phyloP scores from a whole-genome alignment of 169 alveolate genomes.

The Amoebophrya sp. region DNA sequence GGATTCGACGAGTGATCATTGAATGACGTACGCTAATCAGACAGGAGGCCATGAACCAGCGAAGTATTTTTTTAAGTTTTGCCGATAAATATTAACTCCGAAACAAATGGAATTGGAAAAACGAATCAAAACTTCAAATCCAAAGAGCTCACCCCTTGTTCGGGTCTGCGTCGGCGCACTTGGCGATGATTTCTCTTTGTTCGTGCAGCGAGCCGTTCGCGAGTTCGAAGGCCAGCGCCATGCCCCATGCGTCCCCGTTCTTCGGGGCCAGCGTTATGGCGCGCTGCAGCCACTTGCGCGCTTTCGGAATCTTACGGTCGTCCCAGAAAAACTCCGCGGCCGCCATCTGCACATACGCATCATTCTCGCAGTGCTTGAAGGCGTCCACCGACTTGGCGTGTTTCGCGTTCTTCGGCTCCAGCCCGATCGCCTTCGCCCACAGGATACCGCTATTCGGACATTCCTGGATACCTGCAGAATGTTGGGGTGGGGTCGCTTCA shows the following conservation, averaged over 20 bases:
- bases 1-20: too few species aligned
- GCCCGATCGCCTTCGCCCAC: slow-evolving; percentile 78
- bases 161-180: slow-evolving; percentile 59
- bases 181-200: slow-evolving; percentile 48
- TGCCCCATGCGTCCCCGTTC: slow-evolving; percentile 88
- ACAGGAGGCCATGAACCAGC: too few species aligned
- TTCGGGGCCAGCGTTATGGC: slow-evolving; percentile 65
- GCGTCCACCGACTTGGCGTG: slow-evolving; percentile 78
- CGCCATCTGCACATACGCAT: slow-evolving; percentile 73
- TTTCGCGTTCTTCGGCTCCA: slow-evolving; percentile 64
- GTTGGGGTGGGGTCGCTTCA: too few species aligned
- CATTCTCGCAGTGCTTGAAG: slow-evolving; percentile 75
- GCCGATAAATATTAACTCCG: too few species aligned
- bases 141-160: slow-evolving; percentile 44
- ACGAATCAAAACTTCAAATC: too few species aligned
- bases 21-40: too few species aligned
- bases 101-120: too few species aligned
- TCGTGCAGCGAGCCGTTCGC: slow-evolving; percentile 55
- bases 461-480: slow-evolving; percentile 43
- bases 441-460: slow-evolving; percentile 81
- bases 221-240: slow-evolving; percentile 70
- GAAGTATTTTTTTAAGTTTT: too few species aligned
- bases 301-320: slow-evolving; percentile 69
- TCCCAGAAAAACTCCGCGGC: slow-evolving; percentile 80
- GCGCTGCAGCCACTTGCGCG: slow-evolving; percentile 84